Evolutionary conservation across 495 filamentous ascomycete species (phyloP).

Genomic region (Penicillium robsamsonii): DNA sequence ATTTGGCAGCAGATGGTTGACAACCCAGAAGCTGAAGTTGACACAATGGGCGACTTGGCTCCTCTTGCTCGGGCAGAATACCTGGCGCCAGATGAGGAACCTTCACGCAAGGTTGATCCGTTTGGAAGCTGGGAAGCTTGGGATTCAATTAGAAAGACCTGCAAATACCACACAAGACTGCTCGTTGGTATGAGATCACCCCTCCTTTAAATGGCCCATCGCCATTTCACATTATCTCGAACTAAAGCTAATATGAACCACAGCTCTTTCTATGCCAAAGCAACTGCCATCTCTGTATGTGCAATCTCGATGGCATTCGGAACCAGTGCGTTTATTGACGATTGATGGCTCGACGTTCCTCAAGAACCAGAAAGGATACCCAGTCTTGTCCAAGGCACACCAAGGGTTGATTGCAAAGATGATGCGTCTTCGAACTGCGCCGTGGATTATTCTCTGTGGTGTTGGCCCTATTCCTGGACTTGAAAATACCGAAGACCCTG

Average conservation of each 20-base stretch:
- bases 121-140: slow-evolving; percentile 90
- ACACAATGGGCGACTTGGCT: slow-evolving; percentile 56
- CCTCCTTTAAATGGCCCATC: background rate
- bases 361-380: slow-evolving; percentile 74
- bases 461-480: slow-evolving; percentile 65
- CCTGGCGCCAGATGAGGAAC: slow-evolving; percentile 31
- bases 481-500: slow-evolving; percentile 38
- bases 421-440: slow-evolving; percentile 75
- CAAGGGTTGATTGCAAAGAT: slow-evolving; percentile 76
- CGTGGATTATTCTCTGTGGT: slow-evolving; percentile 79
- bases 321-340: slow-evolving; percentile 79
- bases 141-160: slow-evolving; percentile 81
- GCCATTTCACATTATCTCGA: background rate
- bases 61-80: slow-evolving; percentile 57
- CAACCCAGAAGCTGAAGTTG: slow-evolving; percentile 50
- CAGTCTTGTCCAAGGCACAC: slow-evolving; percentile 76
- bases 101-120: slow-evolving; percentile 51
- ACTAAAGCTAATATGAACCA: slow-evolving; percentile 1
- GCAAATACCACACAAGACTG: slow-evolving; percentile 79
- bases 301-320: slow-evolving; percentile 89
- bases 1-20: slow-evolving; percentile 80
- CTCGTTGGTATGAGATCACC: slow-evolving; percentile 72
- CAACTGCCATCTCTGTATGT: slow-evolving; percentile 69
- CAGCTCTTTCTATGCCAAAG: slow-evolving; percentile 78
- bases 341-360: slow-evolving; percentile 67